Conservation (phyloP, 306 rosid genomes). For the Neltuma alba region DNA sequence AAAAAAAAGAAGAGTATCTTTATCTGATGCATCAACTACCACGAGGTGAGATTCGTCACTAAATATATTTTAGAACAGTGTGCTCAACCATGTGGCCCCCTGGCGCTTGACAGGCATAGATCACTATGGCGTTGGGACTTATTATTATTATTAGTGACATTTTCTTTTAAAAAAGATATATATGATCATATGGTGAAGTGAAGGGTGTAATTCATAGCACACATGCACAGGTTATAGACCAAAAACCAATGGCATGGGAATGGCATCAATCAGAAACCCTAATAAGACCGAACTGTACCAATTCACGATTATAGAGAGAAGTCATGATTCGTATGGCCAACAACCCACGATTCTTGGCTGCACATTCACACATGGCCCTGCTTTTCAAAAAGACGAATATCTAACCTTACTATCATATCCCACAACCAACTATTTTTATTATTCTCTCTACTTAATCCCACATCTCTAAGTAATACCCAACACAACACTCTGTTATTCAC, state of each 20-base stretch:
- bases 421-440: conserved; percentile 22
- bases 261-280: conserved; percentile 38
- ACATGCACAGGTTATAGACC: conserved; percentile 17
- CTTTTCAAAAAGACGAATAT: conserved; percentile 33
- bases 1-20: not conserved
- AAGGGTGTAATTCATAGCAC: not conserved
- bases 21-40: conserved; percentile 3
- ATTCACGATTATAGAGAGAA: conserved; percentile 47
- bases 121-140: conserved; percentile 22
- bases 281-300: conserved; percentile 11
- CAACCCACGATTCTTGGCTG: conserved; percentile 55
- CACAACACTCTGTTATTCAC: not conserved
- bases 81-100: conserved; percentile 47
- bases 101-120: conserved; percentile 47
- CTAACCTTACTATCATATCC: conserved; percentile 32
- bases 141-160: not conserved
- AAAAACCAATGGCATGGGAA: conserved; percentile 43
- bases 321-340: conserved; percentile 36
- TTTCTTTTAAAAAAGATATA: not conserved
- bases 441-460: conserved; percentile 42
- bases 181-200: not conserved
- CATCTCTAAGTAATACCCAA: conserved; percentile 32
- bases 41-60: conserved; percentile 24
- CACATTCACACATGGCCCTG: conserved; percentile 48
- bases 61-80: conserved; percentile 17